Evolutionary conservation across 2,329 filamentous ascomycete species (phyloP), one percentile per base, ranked within the genome.

Genomic region (Amylocarpus encephaloides): DNA sequence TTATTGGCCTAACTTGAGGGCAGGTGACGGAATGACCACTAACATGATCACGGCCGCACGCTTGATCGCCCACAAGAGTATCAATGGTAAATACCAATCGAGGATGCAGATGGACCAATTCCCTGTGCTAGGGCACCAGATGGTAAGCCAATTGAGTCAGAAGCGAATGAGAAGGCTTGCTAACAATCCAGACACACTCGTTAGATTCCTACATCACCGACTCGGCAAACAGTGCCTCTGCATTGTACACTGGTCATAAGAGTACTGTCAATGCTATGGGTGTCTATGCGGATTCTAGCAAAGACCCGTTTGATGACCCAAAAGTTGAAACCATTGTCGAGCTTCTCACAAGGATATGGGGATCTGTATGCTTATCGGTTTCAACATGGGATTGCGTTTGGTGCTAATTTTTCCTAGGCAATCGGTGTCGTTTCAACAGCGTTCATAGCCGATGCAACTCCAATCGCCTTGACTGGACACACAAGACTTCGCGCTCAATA

Each of bases 131-230:
- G 88, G 88, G 16, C 88, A 94, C 67, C 88, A 92, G 70, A 92
- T 93, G 83, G 68, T 70, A 54, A 42, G 59, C 15, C 29, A n/a
- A 49, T 2, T 13, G 12, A 3, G 6, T 6, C 32, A n/a, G n/a
- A n/a, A n/a, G n/a, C 15, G n/a, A 32, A 11, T 39, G 15, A n/a
- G 15, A 2, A 46, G 5, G 18, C 26, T 19, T 12, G 49, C 58
- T 10, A 59, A 15, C 34, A 16, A 22, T 9, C 9, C 12, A 71
- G 77, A 91, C 88, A 10, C 87, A 92, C 69, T 91, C 86, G 1
- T 80, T 93, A 64, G 87, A 92, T 70, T 82, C 76, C 44, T 92
- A 87, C 74, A 92, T 93, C 65, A 93, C 88, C 34, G 88, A 93
- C 67, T 88, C 84, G 53, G 88, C 88, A 69, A 93, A 93, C 71